phyloP scores from a whole-genome alignment of 352 stramenopile genomes.

The Discostella stelligera region DNA sequence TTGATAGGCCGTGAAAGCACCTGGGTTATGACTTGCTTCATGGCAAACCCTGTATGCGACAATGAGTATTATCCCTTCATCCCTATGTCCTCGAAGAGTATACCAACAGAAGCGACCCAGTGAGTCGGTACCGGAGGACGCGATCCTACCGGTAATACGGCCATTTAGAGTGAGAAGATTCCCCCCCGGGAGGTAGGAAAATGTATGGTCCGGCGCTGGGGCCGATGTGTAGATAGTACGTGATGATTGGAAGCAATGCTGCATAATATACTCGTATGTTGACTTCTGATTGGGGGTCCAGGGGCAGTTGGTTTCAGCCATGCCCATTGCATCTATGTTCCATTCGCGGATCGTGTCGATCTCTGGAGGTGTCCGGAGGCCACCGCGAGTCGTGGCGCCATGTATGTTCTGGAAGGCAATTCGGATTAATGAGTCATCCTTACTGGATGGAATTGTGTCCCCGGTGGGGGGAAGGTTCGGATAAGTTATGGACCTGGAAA shows the following conservation, averaged over 20 bases:
- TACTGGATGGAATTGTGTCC: too few relatives aligned
- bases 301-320: constrained; percentile 29
- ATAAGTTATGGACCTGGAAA: too few relatives aligned
- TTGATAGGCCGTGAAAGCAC: constrained; percentile 18
- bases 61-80: constrained; percentile 22
- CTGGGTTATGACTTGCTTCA: neutral
- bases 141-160: neutral
- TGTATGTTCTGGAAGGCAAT: too few relatives aligned
- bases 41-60: constrained; percentile 31
- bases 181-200: neutral
- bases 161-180: constrained; percentile 3
- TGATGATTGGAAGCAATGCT: neutral
- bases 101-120: constrained; percentile 19
- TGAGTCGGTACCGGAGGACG: neutral
- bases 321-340: constrained; percentile 1
- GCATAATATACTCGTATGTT: neutral
- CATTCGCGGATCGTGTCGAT: constrained; percentile 17
- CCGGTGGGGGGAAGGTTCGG: too few relatives aligned
- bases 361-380: constrained; percentile 5
- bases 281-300: constrained; percentile 1
- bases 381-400: neutral
- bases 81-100: constrained; percentile 13
- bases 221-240: neutral
- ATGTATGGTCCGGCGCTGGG: neutral
- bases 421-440: too few relatives aligned